Conservation (phyloP, 164 flowering plant species). For the Tinospora cordifolia region DNA sequence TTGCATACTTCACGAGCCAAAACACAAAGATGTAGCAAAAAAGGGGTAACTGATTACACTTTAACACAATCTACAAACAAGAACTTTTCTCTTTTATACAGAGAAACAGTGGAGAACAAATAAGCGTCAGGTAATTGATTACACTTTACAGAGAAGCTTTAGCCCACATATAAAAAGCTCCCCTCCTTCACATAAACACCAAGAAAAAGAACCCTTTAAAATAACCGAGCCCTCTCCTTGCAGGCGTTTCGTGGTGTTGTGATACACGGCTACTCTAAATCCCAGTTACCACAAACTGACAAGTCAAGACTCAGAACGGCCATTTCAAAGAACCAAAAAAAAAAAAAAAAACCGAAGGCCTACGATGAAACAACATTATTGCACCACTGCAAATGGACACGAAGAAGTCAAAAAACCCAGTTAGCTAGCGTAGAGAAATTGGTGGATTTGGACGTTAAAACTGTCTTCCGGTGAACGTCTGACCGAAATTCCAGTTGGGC, state of each 20-base stretch:
- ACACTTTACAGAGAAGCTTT: neutral
- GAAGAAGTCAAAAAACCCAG: neutral
- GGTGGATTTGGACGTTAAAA: conserved; percentile 19
- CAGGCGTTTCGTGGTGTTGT: neutral
- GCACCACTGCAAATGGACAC: neutral
- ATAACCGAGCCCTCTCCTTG: neutral
- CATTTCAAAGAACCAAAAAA: neutral
- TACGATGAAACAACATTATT: neutral
- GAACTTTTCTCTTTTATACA: neutral
- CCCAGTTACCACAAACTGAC: neutral
- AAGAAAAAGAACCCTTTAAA: neutral
- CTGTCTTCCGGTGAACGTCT: conserved; percentile 52
- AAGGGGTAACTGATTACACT: too few relatives aligned
- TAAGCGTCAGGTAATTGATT: neutral
- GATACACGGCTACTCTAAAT: neutral
- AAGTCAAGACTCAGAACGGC: neutral
- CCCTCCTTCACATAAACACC: too few relatives aligned
- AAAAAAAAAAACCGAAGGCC: too few relatives aligned
- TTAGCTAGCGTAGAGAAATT: neutral
- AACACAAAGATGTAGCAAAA: too few relatives aligned
- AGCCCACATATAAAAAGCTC: too few relatives aligned
- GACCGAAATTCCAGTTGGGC: conserved; percentile 57
- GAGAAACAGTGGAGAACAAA: neutral
- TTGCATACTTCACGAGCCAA: too few relatives aligned
- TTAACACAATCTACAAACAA: neutral